Evolutionary conservation across 2,329 filamentous ascomycete genomes (phyloP), one percentile per base, ranked within the genome.

Genomic region (Cercospora beticola): DNA sequence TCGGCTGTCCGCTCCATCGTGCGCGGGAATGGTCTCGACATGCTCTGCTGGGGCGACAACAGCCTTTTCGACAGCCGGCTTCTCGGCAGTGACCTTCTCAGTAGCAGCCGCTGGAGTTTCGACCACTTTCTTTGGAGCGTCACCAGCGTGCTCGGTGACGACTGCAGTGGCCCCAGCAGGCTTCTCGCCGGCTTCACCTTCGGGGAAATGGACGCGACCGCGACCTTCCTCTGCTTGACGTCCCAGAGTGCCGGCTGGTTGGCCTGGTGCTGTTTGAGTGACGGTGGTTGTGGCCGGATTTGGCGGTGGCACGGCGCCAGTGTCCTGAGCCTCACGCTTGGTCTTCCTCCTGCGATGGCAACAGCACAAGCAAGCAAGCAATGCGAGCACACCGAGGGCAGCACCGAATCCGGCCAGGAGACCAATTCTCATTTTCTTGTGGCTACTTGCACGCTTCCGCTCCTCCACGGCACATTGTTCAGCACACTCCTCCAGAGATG

Each of bases 151-250:
- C 9, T 40, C 61, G 16, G 60, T 33, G 16, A 36, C 26, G n/a
- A 33, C 16, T 56, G 59, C 57, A 8, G 65, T 26, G 21, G 23
- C 23, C 9, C 16, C 59, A n/a, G 57, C 23, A 18, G 30, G 18
- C n/a, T 28, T 59, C 31, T 62, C 59, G 21, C 33, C 36, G 52
- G 26, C 57, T 12, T 30, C 61, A 10, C 64, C 33, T 40, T 70
- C 69, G 31, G 69, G 68, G 61, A 75, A 74, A 31, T 66, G 60
- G 33, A 74, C 69, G 26, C 67, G 71, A 28, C 71, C 70, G 54
- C 74, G 74, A 60, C 74, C 74, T 63, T 76, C 74, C 65, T 76
- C 74, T 10, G 73, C 74, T 59, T 71, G 71, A 36, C 74, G 72
- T 28, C 67, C 67, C 30, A 72, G 58, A 46, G 74, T 76, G 36